Evolutionary conservation across 169 alveolate species (phyloP).

Genomic region (Cytauxzoon felis): DNA sequence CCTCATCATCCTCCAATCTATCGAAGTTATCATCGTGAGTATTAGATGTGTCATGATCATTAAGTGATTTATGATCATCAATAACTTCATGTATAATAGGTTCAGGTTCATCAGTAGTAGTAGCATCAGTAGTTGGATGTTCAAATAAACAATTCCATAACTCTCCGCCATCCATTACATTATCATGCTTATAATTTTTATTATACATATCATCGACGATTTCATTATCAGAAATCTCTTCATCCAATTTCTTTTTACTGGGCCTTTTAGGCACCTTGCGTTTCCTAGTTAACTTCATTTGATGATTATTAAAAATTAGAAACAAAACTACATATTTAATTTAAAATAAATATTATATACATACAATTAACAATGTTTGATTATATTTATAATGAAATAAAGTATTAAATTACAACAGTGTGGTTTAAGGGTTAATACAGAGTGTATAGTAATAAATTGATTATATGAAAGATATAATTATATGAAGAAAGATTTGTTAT

Average conservation of each 20-base stretch:
- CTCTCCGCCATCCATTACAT: constrained; percentile 32
- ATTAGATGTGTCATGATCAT: neutral
- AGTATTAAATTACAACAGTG: no score
- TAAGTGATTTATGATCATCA: neutral
- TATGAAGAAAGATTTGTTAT: no score
- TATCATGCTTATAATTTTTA: neutral
- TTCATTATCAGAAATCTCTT: constrained; percentile 56
- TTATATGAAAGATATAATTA: no score
- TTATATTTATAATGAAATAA: no score
- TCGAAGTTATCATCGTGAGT: neutral
- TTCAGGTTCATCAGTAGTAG: neutral
- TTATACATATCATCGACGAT: constrained; percentile 14
- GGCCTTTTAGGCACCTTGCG: constrained; percentile 1
- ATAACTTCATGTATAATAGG: neutral
- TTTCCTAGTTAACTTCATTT: constrained; percentile 17
- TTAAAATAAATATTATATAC: no score
- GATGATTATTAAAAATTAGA: no score
- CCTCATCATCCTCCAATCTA: constrained; percentile 40
- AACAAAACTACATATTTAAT: no score
- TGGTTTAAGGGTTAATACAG: no score
- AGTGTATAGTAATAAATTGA: no score
- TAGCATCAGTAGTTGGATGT: constrained; percentile 2
- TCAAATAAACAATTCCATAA: constrained; percentile 50
- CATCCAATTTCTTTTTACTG: constrained; percentile 17
- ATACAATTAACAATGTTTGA: no score